Conservation (phyloP, 2,329 filamentous ascomycete species). For the Trichoderma oligosporum region DNA sequence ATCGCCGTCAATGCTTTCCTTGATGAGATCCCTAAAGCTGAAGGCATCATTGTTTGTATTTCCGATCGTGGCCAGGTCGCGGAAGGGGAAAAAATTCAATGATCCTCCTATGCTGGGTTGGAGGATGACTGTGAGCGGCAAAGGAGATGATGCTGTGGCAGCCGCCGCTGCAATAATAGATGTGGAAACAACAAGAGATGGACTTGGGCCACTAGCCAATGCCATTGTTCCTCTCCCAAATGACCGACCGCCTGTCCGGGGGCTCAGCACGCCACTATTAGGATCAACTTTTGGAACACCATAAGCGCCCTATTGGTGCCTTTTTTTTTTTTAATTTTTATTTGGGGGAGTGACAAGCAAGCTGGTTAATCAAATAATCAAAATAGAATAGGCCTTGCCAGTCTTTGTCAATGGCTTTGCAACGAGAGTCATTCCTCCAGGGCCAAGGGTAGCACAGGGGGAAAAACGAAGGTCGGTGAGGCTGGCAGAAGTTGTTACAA, state of each 20-base stretch:
- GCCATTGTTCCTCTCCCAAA: conserved; percentile 3
- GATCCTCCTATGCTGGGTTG: conserved; percentile 31
- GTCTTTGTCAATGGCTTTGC: not conserved
- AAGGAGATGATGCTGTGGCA: conserved; percentile 1
- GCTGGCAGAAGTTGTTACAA: not conserved
- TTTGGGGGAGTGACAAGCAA: not conserved
- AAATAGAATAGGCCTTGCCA: not conserved
- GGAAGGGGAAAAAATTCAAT: conserved; percentile 37
- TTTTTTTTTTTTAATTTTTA: no score
- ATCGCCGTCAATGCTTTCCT: conserved; percentile 33
- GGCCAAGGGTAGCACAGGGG: not conserved
- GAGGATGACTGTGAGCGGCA: conserved; percentile 30
- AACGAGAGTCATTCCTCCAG: not conserved
- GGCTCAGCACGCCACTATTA: not conserved
- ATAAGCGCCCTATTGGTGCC: conserved; percentile 2
- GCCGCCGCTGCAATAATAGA: conserved; percentile 25
- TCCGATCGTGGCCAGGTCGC: conserved; percentile 33
- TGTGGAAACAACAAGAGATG: conserved; percentile 10
- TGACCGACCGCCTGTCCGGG: conserved; percentile 1
- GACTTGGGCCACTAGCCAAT: conserved; percentile 4
- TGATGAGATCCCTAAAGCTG: conserved; percentile 35
- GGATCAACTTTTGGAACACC: not conserved
- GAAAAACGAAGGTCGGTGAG: conserved; percentile 15
- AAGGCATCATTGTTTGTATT: conserved; percentile 28
- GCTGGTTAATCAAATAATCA: not conserved